phyloP scores from a whole-genome alignment of 345 rosid species.

The Salix udensis region DNA sequence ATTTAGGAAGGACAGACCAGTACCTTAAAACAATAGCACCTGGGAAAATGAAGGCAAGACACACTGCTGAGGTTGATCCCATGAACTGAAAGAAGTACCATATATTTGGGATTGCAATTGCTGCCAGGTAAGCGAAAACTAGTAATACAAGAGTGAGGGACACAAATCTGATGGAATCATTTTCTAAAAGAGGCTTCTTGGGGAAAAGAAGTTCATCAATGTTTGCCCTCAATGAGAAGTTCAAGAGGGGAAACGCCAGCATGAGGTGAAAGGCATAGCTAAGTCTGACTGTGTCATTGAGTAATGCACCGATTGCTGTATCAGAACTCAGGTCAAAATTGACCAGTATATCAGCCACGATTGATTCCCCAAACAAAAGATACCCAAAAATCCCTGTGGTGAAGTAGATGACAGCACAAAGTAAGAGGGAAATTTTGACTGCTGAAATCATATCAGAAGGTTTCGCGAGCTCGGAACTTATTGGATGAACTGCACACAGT shows the following conservation, averaged over 20 bases:
- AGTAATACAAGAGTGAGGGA: conserved; percentile 46
- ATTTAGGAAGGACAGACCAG: background rate
- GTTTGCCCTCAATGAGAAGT: conserved; percentile 69
- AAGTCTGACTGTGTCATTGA: conserved; percentile 56
- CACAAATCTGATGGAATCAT: conserved; percentile 53
- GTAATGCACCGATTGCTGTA: conserved; percentile 43
- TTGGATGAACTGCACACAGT: conserved; percentile 31
- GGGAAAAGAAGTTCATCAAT: conserved; percentile 69
- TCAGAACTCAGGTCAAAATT: conserved; percentile 62
- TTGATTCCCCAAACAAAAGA: conserved; percentile 71
- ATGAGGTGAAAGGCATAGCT: conserved; percentile 80
- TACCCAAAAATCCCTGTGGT: conserved; percentile 67
- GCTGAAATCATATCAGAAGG: conserved; percentile 63
- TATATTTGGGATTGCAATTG: conserved; percentile 67
- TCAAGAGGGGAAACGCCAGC: conserved; percentile 78
- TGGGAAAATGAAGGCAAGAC: conserved; percentile 82
- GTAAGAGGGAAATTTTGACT: conserved; percentile 48
- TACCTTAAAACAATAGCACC: conserved; percentile 75
- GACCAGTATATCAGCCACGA: conserved; percentile 69
- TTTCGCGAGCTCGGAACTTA: conserved; percentile 58
- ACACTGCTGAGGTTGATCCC: conserved; percentile 82
- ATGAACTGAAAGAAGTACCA: conserved; percentile 83
- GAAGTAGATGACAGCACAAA: conserved; percentile 63
- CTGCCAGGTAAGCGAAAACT: conserved; percentile 44
- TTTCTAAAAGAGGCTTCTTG: conserved; percentile 29